These are phyloP conservation scores for Paramicrosporidium saccamoebae DNA, from an alignment of 371 early-diverging fungal species.

Conservation along the genomic window DNA sequence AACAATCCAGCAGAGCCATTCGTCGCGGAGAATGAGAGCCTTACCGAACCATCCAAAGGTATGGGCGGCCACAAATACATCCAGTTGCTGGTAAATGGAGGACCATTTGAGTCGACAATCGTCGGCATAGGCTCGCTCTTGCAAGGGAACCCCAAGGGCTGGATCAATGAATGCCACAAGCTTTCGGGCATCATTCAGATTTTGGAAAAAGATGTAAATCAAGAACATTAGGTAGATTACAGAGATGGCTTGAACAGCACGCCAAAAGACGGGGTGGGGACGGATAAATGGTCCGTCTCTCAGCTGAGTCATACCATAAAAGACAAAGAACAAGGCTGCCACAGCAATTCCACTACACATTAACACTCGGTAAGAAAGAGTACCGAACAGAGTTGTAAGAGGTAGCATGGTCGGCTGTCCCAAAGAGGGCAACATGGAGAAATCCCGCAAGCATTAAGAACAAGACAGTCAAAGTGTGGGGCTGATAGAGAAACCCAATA, in stretches of 20 bases:
- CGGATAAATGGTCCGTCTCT: constrained; percentile 73
- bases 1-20: constrained; percentile 77
- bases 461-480: constrained; percentile 13
- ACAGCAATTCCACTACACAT: constrained; percentile 37
- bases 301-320: constrained; percentile 55
- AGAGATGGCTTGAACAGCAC: constrained; percentile 39
- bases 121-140: constrained; percentile 70
- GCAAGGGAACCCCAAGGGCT: constrained; percentile 32
- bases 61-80: constrained; percentile 76
- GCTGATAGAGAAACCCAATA: too few species aligned
- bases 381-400: constrained; percentile 20
- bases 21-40: constrained; percentile 60
- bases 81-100: constrained; percentile 46
- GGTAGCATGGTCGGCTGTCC: constrained; percentile 11
- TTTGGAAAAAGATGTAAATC: constrained; percentile 66
- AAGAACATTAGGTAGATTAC: constrained; percentile 54
- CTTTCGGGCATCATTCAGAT: constrained; percentile 39
- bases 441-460: constrained; percentile 11
- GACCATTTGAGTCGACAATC: constrained; percentile 35
- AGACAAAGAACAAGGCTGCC: constrained; percentile 24
- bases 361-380: too few species aligned
- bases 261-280: constrained; percentile 81
- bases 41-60: constrained; percentile 82
- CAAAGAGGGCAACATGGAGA: constrained; percentile 15
- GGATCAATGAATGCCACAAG: constrained; percentile 44